phyloP scores from a whole-genome alignment of 2,329 filamentous ascomycete species.

The Ustulina deusta region DNA sequence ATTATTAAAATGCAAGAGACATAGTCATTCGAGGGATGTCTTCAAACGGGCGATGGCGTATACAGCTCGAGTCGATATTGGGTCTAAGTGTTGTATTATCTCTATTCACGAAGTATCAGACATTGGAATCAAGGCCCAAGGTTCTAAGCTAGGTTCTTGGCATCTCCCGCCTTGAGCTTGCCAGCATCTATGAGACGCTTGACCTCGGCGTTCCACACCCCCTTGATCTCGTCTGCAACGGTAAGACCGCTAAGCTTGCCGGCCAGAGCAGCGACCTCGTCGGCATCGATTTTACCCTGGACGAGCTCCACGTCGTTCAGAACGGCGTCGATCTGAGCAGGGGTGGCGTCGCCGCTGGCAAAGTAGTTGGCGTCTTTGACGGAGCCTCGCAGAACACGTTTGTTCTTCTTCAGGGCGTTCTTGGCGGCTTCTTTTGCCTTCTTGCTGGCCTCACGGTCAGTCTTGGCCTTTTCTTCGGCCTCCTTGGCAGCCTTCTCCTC shows the following conservation, averaged over 20 bases:
- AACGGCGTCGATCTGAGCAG: conserved; percentile 82
- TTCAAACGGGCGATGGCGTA: not conserved
- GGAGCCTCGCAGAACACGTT: conserved; percentile 92
- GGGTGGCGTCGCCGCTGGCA: conserved; percentile 74
- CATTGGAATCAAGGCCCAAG: not conserved
- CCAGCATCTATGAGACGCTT: conserved; percentile 82
- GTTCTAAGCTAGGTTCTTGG: conserved; percentile 62
- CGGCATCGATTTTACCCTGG: conserved; percentile 87
- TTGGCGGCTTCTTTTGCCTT: conserved; percentile 99
- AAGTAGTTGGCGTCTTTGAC: conserved; percentile 99
- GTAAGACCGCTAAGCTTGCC: conserved; percentile 83
- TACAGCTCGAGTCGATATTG: conserved; percentile 21
- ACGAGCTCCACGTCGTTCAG: conserved; percentile 87
- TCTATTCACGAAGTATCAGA: conserved; percentile 9
- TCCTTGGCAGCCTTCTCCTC: conserved; percentile 84
- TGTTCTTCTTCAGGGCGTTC: conserved; percentile 99
- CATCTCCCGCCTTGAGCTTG: conserved; percentile 86
- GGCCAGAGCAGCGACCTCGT: conserved; percentile 88
- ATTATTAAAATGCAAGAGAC: no score
- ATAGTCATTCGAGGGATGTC: not conserved
- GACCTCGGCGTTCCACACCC: conserved; percentile 81
- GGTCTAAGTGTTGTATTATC: conserved; percentile 5
- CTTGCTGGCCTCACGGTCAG: conserved; percentile 83
- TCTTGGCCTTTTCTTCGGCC: conserved; percentile 88
- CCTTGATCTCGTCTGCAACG: conserved; percentile 86